phyloP scores from a whole-genome alignment of 2,329 filamentous ascomycete species.

The Aspergillus arachidicola region DNA sequence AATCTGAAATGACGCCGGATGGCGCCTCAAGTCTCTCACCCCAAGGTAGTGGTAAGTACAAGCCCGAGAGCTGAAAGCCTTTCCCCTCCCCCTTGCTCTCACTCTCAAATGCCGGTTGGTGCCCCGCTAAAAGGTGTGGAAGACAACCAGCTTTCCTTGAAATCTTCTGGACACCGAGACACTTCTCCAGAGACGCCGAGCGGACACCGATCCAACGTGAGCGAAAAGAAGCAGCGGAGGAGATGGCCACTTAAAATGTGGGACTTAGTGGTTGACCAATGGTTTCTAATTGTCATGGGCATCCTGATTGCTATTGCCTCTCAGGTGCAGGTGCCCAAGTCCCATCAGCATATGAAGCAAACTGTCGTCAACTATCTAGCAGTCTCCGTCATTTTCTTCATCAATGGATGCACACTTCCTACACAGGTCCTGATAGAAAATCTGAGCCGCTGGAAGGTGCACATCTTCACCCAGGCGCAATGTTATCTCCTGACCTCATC shows the following conservation, averaged over 20 bases:
- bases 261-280: constrained; percentile 49
- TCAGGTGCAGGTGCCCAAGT: constrained; percentile 57
- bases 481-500: constrained; percentile 64
- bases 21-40: neutral
- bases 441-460: constrained; percentile 60
- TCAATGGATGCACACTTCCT: constrained; percentile 66
- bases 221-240: neutral
- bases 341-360: constrained; percentile 48
- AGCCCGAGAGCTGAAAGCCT: neutral
- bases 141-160: neutral
- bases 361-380: constrained; percentile 61
- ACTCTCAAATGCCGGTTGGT: neutral
- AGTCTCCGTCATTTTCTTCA: constrained; percentile 66
- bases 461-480: constrained; percentile 64
- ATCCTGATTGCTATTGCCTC: constrained; percentile 52
- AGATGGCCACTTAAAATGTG: neutral
- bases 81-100: neutral
- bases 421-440: constrained; percentile 51
- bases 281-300: constrained; percentile 61
- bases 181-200: neutral
- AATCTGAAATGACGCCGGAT: neutral
- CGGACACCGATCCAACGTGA: neutral
- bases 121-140: neutral
- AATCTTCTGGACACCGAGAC: neutral
- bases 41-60: neutral